phyloP scores from a whole-genome alignment of 768 basidiomycete genomes.

The Psilocybe sp. region DNA sequence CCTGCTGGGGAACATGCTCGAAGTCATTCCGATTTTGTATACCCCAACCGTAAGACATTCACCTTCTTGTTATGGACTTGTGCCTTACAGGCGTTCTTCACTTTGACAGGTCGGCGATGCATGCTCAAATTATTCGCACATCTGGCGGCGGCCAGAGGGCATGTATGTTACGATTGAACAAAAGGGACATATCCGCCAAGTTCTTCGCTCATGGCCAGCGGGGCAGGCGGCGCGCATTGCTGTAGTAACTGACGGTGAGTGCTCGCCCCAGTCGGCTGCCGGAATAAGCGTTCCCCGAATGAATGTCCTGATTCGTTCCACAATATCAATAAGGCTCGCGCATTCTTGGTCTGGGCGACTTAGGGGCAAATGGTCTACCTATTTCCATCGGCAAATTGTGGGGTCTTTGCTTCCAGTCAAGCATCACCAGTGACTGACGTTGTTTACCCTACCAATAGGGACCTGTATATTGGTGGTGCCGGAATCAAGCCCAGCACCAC shows the following conservation, averaged over 20 bases:
- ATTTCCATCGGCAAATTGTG: slow-evolving; percentile 76
- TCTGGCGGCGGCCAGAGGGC: slow-evolving; percentile 63
- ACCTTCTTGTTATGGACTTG: not conserved
- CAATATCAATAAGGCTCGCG: slow-evolving; percentile 46
- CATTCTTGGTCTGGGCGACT: slow-evolving; percentile 65
- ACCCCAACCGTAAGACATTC: slow-evolving; percentile 58
- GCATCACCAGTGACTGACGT: not conserved
- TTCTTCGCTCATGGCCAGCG: slow-evolving; percentile 52
- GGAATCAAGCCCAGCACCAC: slow-evolving; percentile 56
- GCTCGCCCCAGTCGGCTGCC: slow-evolving; percentile 5
- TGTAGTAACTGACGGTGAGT: slow-evolving; percentile 72
- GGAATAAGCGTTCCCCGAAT: not conserved
- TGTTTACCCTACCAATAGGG: slow-evolving; percentile 27
- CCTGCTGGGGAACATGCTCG: slow-evolving; percentile 58
- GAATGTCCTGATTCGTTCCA: slow-evolving; percentile 3
- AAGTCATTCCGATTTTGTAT: slow-evolving; percentile 69
- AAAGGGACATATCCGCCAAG: slow-evolving; percentile 58
- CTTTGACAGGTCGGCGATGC: slow-evolving; percentile 59
- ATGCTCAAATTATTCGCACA: slow-evolving; percentile 67
- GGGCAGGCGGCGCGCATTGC: slow-evolving; percentile 52
- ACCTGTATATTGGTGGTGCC: slow-evolving; percentile 70
- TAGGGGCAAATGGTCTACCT: slow-evolving; percentile 47
- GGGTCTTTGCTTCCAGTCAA: slow-evolving; percentile 18
- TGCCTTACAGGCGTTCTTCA: slow-evolving; percentile 8
- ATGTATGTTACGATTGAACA: slow-evolving; percentile 63